phyloP scores from a whole-genome alignment of 2,329 filamentous ascomycete species.

The Pseudogymnoascus sp. region DNA sequence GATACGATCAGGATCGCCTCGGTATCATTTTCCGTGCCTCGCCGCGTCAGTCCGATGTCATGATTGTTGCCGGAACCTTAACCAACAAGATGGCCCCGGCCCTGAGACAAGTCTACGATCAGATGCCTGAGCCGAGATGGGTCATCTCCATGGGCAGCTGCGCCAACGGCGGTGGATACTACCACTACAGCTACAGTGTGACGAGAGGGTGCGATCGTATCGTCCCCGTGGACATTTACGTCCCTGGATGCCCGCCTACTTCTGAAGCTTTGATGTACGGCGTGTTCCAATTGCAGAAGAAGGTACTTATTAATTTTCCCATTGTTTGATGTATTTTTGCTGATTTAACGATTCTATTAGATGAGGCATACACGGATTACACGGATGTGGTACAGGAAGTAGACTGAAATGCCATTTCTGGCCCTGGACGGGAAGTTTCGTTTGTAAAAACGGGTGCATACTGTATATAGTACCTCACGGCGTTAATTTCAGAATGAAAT shows the following conservation, averaged over 20 bases:
- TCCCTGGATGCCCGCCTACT: conserved; percentile 64
- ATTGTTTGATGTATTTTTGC: neutral
- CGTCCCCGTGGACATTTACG: conserved; percentile 73
- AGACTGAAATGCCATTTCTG: conserved; percentile 16
- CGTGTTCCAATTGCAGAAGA: conserved; percentile 70
- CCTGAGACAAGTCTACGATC: conserved; percentile 84
- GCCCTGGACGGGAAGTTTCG: conserved; percentile 5
- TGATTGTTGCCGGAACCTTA: conserved; percentile 88
- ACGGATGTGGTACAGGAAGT: conserved; percentile 50
- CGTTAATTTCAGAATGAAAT: conserved; percentile 7
- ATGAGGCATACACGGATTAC: conserved; percentile 42
- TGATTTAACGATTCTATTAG: neutral
- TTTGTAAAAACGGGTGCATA: conserved; percentile 8
- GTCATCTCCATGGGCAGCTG: conserved; percentile 78
- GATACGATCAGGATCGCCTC: conserved; percentile 82
- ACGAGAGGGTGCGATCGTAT: conserved; percentile 69
- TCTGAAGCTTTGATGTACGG: conserved; percentile 56
- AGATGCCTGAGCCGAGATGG: conserved; percentile 90
- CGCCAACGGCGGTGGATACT: conserved; percentile 79
- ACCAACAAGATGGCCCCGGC: conserved; percentile 97
- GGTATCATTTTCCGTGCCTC: conserved; percentile 89
- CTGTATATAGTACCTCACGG: conserved; percentile 5
- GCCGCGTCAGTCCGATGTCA: conserved; percentile 80
- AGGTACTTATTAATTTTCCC: conserved; percentile 35
- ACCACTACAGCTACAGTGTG: conserved; percentile 78